Conservation (phyloP, 768 basidiomycete species). For the Phaeotremella skinneri region DNA sequence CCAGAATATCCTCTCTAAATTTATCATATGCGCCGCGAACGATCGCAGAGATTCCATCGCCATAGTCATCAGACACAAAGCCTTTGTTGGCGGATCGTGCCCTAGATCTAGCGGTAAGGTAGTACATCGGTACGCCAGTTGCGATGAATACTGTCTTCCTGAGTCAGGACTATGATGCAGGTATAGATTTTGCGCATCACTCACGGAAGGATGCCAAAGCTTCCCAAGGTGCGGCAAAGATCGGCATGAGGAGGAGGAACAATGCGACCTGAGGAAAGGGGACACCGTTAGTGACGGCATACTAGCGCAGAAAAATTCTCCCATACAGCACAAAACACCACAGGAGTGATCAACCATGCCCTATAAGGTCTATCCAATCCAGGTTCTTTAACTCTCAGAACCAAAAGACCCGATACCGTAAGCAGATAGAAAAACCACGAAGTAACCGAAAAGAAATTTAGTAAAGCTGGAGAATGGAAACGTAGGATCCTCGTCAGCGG, state of each 20-base stretch:
- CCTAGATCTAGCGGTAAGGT: constrained; percentile 39
- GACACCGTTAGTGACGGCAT: constrained; percentile 2
- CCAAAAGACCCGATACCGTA: constrained; percentile 68
- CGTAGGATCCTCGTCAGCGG: background rate
- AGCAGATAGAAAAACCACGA: constrained; percentile 53
- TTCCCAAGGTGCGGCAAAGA: constrained; percentile 86
- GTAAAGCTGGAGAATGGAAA: constrained; percentile 56
- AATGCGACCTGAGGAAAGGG: constrained; percentile 67
- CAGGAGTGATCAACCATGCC: constrained; percentile 85
- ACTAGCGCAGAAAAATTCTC: background rate
- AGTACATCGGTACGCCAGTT: constrained; percentile 47
- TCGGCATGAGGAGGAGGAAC: constrained; percentile 88
- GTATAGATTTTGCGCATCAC: constrained; percentile 34
- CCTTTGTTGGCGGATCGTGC: constrained; percentile 10
- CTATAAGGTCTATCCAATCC: constrained; percentile 85
- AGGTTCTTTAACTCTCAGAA: constrained; percentile 86
- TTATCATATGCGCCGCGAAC: constrained; percentile 26
- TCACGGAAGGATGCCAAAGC: constrained; percentile 81
- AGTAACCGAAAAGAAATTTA: constrained; percentile 67
- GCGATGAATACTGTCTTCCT: constrained; percentile 40
- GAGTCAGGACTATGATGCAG: constrained; percentile 2
- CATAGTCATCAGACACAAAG: constrained; percentile 3
- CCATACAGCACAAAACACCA: constrained; percentile 79
- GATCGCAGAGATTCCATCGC: constrained; percentile 16
- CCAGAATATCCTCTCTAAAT: constrained; percentile 27